Percentiles rank a stretch among this genome's conserved stretches.
phyloP scores from a whole-genome alignment of 192 early-diverging fungal genomes.

The Backusella tuberculispora region DNA sequence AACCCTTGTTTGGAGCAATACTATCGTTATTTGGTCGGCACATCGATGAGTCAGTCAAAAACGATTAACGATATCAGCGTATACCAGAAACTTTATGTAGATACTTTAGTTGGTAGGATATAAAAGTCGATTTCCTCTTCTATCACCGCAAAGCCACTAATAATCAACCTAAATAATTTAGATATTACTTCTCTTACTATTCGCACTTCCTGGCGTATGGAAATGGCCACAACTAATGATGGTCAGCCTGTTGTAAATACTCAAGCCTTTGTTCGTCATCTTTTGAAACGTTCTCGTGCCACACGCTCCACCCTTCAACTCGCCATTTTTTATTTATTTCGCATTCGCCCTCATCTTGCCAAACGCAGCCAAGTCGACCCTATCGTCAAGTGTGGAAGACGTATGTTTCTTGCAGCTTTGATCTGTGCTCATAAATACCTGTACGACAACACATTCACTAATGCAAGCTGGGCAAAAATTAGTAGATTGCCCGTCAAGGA shows the following conservation, averaged over 20 bases:
- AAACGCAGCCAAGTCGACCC: slow-evolving; percentile 28
- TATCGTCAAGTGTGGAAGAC: slow-evolving; percentile 69
- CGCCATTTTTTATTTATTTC: slow-evolving; percentile 60
- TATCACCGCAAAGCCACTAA: neutral
- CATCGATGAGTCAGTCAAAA: slow-evolving; percentile 17
- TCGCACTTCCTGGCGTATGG: slow-evolving; percentile 23
- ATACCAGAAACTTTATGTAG: slow-evolving; percentile 31
- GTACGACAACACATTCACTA: slow-evolving; percentile 85
- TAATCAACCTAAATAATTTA: slow-evolving; percentile 16
- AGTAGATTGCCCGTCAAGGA: slow-evolving; percentile 78
- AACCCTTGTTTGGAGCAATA: slow-evolving; percentile 17
- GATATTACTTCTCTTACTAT: slow-evolving; percentile 30
- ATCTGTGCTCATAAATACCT: slow-evolving; percentile 91
- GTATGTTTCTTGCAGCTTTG: slow-evolving; percentile 85
- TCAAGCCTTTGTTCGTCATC: slow-evolving; percentile 53
- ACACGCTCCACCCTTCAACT: slow-evolving; percentile 67
- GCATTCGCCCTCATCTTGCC: slow-evolving; percentile 30
- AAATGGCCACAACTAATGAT: neutral
- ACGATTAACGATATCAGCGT: slow-evolving; percentile 7
- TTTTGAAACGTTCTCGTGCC: slow-evolving; percentile 59
- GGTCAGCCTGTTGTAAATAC: slow-evolving; percentile 43
- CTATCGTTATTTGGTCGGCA: slow-evolving; percentile 26
- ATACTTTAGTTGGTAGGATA: slow-evolving; percentile 32
- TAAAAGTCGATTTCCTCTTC: neutral
- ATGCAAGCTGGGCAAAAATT: slow-evolving; percentile 89